Conservation (phyloP, 106 monocot species). For the Amphibolis antarctica region DNA sequence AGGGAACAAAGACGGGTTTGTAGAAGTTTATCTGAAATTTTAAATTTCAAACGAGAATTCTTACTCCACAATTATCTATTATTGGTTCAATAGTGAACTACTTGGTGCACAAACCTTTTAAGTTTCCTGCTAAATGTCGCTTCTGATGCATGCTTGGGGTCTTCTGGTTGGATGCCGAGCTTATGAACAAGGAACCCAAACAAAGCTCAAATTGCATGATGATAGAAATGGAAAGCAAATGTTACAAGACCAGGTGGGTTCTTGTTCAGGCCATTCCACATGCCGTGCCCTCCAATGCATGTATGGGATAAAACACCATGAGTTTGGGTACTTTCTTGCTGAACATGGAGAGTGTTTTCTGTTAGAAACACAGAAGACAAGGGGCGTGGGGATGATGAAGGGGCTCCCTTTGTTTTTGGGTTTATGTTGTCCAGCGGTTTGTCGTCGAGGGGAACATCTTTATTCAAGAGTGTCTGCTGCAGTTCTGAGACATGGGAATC, state of each 20-base stretch:
- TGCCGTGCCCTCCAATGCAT: too few relatives aligned
- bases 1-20: too few relatives aligned
- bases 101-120: background rate
- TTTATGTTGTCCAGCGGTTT: conserved; percentile 1
- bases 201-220: background rate
- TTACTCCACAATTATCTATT: too few relatives aligned
- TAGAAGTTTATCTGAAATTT: too few relatives aligned
- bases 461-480: background rate
- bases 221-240: background rate
- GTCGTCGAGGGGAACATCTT: conserved; percentile 2
- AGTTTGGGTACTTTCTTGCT: background rate
- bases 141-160: background rate
- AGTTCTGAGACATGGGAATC: background rate
- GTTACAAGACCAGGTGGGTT: too few relatives aligned
- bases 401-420: background rate
- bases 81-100: background rate
- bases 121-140: background rate
- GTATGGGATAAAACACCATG: background rate
- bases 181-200: background rate
- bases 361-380: background rate
- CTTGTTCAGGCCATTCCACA: too few relatives aligned
- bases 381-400: too few relatives aligned
- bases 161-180: too few relatives aligned
- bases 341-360: background rate
- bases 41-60: too few relatives aligned